A percentile compares a stretch with the other conserved stretches of the same genome.
Conservation (phyloP, 1,284 basidiomycete genomes). For the Schizophyllum amplum region DNA sequence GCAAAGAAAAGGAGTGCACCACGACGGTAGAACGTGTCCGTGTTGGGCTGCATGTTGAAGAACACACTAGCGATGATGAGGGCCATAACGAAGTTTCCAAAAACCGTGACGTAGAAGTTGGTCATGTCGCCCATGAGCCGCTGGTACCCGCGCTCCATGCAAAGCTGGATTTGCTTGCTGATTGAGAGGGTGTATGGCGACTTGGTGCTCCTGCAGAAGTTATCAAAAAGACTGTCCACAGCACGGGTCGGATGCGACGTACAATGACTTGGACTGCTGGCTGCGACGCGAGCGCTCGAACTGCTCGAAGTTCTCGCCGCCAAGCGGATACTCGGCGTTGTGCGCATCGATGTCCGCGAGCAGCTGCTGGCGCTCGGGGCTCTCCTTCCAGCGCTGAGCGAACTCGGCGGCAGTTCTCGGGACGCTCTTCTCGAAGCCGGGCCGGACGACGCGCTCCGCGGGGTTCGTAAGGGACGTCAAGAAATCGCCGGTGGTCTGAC, state of each 20-base stretch:
- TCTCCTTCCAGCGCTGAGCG: constrained; percentile 28
- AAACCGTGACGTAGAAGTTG: constrained; percentile 15
- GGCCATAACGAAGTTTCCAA: constrained; percentile 19
- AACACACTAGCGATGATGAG: constrained; percentile 43
- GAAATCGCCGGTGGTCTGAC: constrained; percentile 69
- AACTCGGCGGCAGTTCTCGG: constrained; percentile 54
- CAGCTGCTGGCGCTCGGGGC: constrained; percentile 20
- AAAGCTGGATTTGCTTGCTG: constrained; percentile 44
- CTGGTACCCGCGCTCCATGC: constrained; percentile 46
- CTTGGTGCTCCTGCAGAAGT: constrained; percentile 10
- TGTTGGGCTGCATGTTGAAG: constrained; percentile 33
- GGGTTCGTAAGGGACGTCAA: constrained; percentile 55
- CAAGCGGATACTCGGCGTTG: constrained; percentile 17
- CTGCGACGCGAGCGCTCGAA: constrained; percentile 7
- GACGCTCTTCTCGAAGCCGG: constrained; percentile 34
- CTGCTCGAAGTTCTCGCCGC: constrained; percentile 7
- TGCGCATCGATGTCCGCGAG: constrained; percentile 28
- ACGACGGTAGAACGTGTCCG: constrained; percentile 40
- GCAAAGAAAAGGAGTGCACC: constrained; percentile 31
- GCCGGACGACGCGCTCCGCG: constrained; percentile 38
- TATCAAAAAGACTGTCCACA: neutral
- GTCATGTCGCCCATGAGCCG: constrained; percentile 41
- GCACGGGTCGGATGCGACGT: neutral
- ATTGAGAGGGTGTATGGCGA: constrained; percentile 31
- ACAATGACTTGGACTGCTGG: constrained; percentile 13